phyloP scores from a whole-genome alignment of 495 filamentous ascomycete genomes.

The Apiosordaria backusii region DNA sequence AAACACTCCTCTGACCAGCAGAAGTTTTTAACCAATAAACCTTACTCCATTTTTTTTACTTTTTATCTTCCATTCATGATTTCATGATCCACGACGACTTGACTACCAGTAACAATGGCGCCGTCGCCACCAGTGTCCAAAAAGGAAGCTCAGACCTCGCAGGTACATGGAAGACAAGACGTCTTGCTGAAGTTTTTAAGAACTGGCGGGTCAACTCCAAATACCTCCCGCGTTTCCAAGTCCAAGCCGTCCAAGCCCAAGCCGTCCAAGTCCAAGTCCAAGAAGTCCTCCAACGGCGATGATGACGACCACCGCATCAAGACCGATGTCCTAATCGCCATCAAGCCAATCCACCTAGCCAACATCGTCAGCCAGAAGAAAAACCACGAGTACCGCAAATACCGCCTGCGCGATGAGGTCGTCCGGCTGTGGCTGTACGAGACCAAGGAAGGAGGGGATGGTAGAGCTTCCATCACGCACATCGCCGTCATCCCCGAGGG shows the following conservation, averaged over 20 bases:
- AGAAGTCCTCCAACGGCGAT: background rate
- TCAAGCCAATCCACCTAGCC: constrained; percentile 8
- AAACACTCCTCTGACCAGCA: too few relatives aligned
- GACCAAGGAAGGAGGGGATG: background rate
- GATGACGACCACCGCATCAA: background rate
- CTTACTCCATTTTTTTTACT: too few relatives aligned
- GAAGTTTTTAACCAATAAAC: too few relatives aligned
- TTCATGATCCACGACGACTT: too few relatives aligned
- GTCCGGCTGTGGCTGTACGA: constrained; percentile 10
- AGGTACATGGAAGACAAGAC: too few relatives aligned
- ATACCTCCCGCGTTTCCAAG: background rate
- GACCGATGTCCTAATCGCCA: constrained; percentile 8
- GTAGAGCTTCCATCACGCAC: constrained; percentile 11
- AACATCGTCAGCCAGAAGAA: constrained; percentile 12
- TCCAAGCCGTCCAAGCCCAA: too few relatives aligned
- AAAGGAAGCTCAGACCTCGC: too few relatives aligned
- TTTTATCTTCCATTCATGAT: too few relatives aligned
- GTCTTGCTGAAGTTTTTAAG: too few relatives aligned
- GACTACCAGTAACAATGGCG: too few relatives aligned
- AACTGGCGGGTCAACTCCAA: background rate
- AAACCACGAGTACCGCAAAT: constrained; percentile 15
- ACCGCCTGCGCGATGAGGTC: background rate
- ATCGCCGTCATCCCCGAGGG: constrained; percentile 20
- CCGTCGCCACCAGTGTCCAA: too few relatives aligned
- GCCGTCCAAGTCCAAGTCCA: too few relatives aligned